phyloP scores from a whole-genome alignment of 495 filamentous ascomycete species.

The Penicillium waksmanii region DNA sequence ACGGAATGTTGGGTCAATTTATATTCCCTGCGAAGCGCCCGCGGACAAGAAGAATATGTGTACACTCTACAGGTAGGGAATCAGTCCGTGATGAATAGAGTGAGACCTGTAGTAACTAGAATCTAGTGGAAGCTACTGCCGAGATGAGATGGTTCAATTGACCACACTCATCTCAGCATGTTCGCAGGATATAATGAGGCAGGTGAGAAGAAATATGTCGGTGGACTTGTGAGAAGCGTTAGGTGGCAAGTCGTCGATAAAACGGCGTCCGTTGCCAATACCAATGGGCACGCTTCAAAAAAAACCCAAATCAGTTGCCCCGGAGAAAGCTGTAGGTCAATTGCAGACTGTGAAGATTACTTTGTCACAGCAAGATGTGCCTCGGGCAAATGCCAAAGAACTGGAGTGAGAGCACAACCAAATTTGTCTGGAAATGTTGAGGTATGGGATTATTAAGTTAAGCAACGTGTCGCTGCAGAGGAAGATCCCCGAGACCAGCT shows the following conservation, averaged over 20 bases:
- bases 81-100: background rate
- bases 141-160: background rate
- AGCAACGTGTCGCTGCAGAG: no score
- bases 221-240: constrained; percentile 7
- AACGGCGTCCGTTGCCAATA: background rate
- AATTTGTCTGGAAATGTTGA: constrained; percentile 9
- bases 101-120: background rate
- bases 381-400: constrained; percentile 3
- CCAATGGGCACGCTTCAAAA: background rate
- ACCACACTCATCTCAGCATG: background rate
- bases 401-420: constrained; percentile 6
- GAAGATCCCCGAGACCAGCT: no score
- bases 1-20: background rate
- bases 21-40: background rate
- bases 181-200: constrained; percentile 7
- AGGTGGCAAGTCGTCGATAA: background rate
- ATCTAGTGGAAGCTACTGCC: background rate
- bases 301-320: background rate
- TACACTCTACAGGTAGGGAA: background rate
- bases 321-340: background rate
- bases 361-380: background rate
- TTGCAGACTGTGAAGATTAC: background rate
- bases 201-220: constrained; percentile 9
- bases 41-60: background rate
- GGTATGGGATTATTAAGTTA: background rate